Conservation (phyloP, 2,329 filamentous ascomycete genomes). For the Albophoma yamanashiensis region DNA sequence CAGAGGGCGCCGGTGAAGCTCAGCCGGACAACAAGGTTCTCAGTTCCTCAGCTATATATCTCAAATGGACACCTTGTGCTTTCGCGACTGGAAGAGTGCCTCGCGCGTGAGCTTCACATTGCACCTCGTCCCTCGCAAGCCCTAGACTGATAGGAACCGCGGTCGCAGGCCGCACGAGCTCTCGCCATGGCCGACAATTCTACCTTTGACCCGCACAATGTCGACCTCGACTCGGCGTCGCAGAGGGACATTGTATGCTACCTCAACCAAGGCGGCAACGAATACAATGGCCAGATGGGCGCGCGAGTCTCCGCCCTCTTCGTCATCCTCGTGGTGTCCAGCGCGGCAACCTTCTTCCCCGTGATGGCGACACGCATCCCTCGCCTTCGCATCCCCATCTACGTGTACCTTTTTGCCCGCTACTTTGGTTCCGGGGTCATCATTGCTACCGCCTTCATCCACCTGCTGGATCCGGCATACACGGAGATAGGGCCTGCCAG, state of each 20-base stretch:
- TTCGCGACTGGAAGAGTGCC: neutral
- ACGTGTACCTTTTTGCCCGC: neutral
- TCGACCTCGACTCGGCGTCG: neutral
- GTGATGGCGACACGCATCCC: neutral
- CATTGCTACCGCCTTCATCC: neutral
- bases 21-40: neutral
- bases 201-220: neutral
- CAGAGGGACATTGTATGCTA: neutral
- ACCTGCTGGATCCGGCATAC: neutral
- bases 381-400: neutral
- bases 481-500: constrained; percentile 20
- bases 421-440: neutral
- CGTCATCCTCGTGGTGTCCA: neutral
- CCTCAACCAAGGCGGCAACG: neutral
- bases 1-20: neutral
- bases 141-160: neutral
- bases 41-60: neutral
- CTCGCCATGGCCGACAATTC: neutral
- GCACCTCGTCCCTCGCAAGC: neutral
- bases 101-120: neutral
- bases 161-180: neutral
- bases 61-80: neutral
- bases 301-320: neutral
- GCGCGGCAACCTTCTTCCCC: neutral
- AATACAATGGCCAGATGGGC: neutral